Evolutionary conservation across 73 alveolate species (phyloP), one percentile per base, ranked within the genome.

Genomic region (Paramecium sonneborni): DNA sequence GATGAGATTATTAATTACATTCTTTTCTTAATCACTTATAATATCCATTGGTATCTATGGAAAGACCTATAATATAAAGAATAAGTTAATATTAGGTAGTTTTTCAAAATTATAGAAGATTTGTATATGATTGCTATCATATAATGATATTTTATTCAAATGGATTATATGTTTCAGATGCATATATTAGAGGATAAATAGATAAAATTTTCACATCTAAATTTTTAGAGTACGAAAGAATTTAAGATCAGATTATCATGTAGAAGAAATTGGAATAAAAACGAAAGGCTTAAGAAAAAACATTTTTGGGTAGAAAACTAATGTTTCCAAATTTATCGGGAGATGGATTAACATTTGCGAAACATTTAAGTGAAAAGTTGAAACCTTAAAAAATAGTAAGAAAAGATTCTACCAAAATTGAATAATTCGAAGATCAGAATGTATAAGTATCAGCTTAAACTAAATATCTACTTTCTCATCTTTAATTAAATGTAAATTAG

Each of bases 41-140:
- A 69, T 43, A 88, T 69, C 26, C 94, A 88, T 43, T 88, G 90
- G 90, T 30, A 34, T 44, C 20, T 79, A 43, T 79, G 90, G 90
- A 79, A 79, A 21, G 72, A 68, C 23, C 76, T 46, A 14, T 41
- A 57, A 34, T 88, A 88, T 30, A 76, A 88, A 46, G 91, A 69
- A 68, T 15, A 38, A 30, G 67, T 82, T 21, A 88, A 88, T 39
- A 15, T 48, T 26, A 88, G 94, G 90, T 76, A 88, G 68, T 70
- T 48, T 38, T 46, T 38, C 12, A 43, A 41, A n/a, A 38, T 68
- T 37, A 70, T 70, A 34, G 46, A 32, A 76, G 94, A 69, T 88
- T 88, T 44, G 94, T 88, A n/a, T 88, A 69, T 21, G 87, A 88
- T 88, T 88, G 94, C 62, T 88, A 88, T 43, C 94, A 88, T 67